Evolutionary conservation across 768 basidiomycete genomes (phyloP).

Genomic region (Xanthoconium stramineum): DNA sequence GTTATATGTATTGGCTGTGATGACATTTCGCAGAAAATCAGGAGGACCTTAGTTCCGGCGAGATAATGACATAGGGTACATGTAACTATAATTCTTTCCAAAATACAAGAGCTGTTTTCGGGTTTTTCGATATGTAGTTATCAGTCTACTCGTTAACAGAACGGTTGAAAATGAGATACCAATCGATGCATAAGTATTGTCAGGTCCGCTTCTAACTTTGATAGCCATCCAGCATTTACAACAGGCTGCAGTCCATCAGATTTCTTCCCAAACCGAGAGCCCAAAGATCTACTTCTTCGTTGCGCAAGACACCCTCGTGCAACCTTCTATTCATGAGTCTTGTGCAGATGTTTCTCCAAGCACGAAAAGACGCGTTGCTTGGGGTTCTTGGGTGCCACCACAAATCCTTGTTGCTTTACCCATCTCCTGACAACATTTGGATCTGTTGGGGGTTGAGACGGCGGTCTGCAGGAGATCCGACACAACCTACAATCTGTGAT

Average conservation of each 20-base stretch:
- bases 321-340: not conserved
- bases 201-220: not conserved
- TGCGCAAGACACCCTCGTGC: too few relatives aligned
- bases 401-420: constrained; percentile 49
- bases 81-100: too few relatives aligned
- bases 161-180: not conserved
- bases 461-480: not conserved
- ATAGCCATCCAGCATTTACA: not conserved
- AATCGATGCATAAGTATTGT: not conserved
- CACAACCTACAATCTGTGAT: constrained; percentile 62
- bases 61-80: too few relatives aligned
- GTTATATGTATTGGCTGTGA: too few relatives aligned
- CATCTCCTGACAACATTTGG: constrained; percentile 57
- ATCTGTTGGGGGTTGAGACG: constrained; percentile 30
- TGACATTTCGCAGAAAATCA: too few relatives aligned
- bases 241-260: not conserved
- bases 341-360: constrained; percentile 43
- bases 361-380: constrained; percentile 60
- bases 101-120: too few relatives aligned
- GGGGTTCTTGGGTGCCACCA: constrained; percentile 57
- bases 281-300: too few relatives aligned
- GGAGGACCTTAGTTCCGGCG: too few relatives aligned
- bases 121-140: too few relatives aligned
- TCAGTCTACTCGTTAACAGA: too few relatives aligned
- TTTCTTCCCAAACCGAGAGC: not conserved